Conservation (phyloP, 2,329 filamentous ascomycete species). For the Mycosphaerella arachidis region DNA sequence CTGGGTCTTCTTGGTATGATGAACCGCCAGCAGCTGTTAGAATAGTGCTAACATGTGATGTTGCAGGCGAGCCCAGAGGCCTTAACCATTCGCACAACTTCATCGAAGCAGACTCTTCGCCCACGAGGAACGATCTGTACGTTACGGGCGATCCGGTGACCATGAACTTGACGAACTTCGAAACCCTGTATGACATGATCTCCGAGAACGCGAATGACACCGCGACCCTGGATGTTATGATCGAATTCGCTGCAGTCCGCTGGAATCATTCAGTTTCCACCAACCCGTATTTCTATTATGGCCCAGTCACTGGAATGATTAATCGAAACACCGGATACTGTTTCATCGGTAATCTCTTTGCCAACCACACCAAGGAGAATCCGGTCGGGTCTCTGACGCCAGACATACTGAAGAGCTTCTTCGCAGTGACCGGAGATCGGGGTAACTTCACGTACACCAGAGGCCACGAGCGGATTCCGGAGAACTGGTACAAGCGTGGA, state of each 20-base stretch:
- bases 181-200: conserved; percentile 40
- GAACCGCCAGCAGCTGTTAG: no score
- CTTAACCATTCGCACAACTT: conserved; percentile 52
- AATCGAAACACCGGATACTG: conserved; percentile 25
- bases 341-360: conserved; percentile 25
- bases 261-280: conserved; percentile 24
- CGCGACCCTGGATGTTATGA: conserved; percentile 30
- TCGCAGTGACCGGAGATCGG: conserved; percentile 18
- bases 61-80: conserved; percentile 23
- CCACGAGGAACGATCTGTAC: conserved; percentile 52
- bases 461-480: conserved; percentile 21
- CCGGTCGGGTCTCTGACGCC: conserved; percentile 29
- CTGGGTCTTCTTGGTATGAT: conserved; percentile 27
- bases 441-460: conserved; percentile 18
- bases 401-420: conserved; percentile 26
- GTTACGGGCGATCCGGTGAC: conserved; percentile 43
- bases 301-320: conserved; percentile 27
- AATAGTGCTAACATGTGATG: not conserved
- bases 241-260: conserved; percentile 25
- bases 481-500: conserved; percentile 21
- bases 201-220: conserved; percentile 20
- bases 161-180: conserved; percentile 51
- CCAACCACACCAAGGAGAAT: conserved; percentile 30
- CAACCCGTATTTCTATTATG: conserved; percentile 31
- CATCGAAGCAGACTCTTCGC: conserved; percentile 52